Evolutionary conservation across 176 grass and related monocot species (phyloP).

Genomic region (Tillandsia leiboldiana): DNA sequence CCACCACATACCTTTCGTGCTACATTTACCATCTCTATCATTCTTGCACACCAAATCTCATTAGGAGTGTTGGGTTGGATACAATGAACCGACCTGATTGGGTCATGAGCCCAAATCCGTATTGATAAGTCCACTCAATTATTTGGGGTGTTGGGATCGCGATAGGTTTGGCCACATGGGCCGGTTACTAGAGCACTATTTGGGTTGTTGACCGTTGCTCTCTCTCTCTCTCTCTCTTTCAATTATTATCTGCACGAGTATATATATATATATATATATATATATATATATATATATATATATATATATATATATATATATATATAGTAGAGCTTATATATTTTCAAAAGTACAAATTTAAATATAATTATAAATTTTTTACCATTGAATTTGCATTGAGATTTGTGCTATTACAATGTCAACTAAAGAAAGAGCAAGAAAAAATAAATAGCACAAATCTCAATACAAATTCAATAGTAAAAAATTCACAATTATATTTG

Average conservation of each 20-base stretch:
- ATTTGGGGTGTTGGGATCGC: background rate
- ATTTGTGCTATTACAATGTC: no score
- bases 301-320: no score
- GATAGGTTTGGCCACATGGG: slow-evolving; percentile 36
- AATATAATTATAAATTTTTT: no score
- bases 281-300: no score
- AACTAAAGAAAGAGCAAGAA: no score
- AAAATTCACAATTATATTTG: no score
- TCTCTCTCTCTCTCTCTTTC: slow-evolving; percentile 1
- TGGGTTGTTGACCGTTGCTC: slow-evolving; percentile 6
- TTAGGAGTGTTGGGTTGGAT: slow-evolving; percentile 21
- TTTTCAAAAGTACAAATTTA: no score
- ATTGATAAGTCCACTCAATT: background rate
- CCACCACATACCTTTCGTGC: slow-evolving; percentile 15
- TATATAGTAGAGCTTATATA: no score
- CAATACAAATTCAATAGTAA: no score
- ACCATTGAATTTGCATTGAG: no score
- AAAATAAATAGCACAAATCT: no score
- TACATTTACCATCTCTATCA: slow-evolving; percentile 1
- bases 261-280: no score
- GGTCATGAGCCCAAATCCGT: background rate
- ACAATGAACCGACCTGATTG: background rate
- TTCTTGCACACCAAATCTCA: slow-evolving; percentile 16
- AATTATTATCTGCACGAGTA: background rate
- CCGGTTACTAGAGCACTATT: slow-evolving; percentile 6